Conservation (phyloP, 805 yeast genomes). For the Cyberlindnera maritima region DNA sequence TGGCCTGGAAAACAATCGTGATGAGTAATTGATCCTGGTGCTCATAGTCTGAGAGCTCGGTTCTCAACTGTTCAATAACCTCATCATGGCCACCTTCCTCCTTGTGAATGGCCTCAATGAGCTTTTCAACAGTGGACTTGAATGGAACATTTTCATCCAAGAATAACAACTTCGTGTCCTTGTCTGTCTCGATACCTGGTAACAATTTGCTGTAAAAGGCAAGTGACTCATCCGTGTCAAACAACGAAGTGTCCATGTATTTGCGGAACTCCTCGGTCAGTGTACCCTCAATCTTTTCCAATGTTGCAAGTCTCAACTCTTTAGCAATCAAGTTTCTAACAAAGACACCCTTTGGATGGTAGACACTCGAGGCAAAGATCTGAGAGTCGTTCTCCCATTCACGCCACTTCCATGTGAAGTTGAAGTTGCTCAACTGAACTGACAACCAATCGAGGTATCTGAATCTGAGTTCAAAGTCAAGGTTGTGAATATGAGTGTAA, state of each 20-base stretch:
- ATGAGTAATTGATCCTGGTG: constrained; percentile 46
- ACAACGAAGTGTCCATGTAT: constrained; percentile 44
- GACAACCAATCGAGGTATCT: constrained; percentile 89
- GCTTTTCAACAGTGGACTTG: constrained; percentile 32
- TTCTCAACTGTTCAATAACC: constrained; percentile 30
- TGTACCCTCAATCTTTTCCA: constrained; percentile 66
- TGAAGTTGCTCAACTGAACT: constrained; percentile 88
- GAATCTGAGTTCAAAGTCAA: constrained; percentile 75
- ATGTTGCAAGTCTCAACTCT: constrained; percentile 80
- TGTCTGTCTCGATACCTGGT: constrained; percentile 20
- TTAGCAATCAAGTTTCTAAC: constrained; percentile 77
- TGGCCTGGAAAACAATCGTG: constrained; percentile 62
- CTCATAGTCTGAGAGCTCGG: constrained; percentile 30
- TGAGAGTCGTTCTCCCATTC: constrained; percentile 76
- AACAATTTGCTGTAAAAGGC: constrained; percentile 37
- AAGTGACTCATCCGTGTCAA: constrained; percentile 33
- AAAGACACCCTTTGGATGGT: constrained; percentile 73
- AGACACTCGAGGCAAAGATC: constrained; percentile 41
- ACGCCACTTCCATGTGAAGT: constrained; percentile 96
- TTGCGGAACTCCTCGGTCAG: constrained; percentile 57
- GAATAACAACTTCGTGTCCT: constrained; percentile 38
- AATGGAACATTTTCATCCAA: constrained; percentile 37
- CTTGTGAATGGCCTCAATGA: constrained; percentile 38
- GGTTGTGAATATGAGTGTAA: constrained; percentile 58
- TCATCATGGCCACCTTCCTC: constrained; percentile 29